phyloP scores from a whole-genome alignment of 192 early-diverging fungal species.

The Umbelopsis sp. region DNA sequence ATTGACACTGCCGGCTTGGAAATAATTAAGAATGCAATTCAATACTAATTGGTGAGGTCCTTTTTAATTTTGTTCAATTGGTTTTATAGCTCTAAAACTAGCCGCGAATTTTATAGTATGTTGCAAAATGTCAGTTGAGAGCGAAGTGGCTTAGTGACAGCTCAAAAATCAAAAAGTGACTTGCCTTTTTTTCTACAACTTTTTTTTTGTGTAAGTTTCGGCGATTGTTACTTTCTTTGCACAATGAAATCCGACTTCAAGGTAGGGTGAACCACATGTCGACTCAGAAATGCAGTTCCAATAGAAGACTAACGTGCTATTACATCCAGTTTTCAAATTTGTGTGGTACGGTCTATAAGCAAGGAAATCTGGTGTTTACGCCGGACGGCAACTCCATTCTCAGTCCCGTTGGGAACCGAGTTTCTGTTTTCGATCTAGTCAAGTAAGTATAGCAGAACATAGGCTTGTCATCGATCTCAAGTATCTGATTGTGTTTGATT shows the following conservation, averaged over 20 bases:
- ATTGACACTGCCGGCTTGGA: too few relatives aligned
- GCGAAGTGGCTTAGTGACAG: neutral
- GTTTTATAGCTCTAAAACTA: too few relatives aligned
- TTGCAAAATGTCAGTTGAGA: neutral
- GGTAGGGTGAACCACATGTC: neutral
- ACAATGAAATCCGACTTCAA: conserved; percentile 14
- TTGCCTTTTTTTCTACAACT: neutral
- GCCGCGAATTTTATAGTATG: too few relatives aligned
- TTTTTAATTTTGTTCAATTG: too few relatives aligned
- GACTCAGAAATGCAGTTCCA: neutral
- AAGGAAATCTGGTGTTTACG: conserved; percentile 95
- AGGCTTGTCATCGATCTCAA: neutral
- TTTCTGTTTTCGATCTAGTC: conserved; percentile 95
- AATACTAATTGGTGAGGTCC: too few relatives aligned
- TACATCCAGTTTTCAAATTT: conserved; percentile 88
- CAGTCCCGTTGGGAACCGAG: conserved; percentile 96
- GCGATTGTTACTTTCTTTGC: neutral
- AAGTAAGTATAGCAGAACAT: conserved; percentile 58
- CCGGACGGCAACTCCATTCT: conserved; percentile 92
- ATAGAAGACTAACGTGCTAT: neutral
- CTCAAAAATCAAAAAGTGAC: neutral
- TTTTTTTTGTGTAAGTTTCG: conserved; percentile 5
- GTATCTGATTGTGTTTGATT: conserved; percentile 8
- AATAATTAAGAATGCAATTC: too few relatives aligned
- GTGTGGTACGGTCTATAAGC: conserved; percentile 95